A percentile compares a stretch with the other conserved stretches of the same genome.
Conservation (phyloP, 352 stramenopile genomes). For the Peronospora belbahrii region DNA sequence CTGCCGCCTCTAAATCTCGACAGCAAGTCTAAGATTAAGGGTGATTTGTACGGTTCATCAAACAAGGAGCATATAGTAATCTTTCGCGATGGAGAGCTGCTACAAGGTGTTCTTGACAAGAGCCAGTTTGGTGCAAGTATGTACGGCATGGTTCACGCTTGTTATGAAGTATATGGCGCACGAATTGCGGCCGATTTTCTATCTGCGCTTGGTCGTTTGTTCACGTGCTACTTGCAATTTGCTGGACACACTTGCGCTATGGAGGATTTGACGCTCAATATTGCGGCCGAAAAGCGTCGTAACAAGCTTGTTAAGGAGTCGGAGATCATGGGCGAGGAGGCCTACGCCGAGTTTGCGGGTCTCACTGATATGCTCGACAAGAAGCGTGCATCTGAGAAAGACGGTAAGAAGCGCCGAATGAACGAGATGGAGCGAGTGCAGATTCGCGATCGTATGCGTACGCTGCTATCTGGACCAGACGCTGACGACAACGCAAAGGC, state of each 20-base stretch:
- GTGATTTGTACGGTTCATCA: conserved; percentile 89
- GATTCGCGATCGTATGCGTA: conserved; percentile 73
- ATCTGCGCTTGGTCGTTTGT: conserved; percentile 85
- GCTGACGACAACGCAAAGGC: conserved; percentile 68
- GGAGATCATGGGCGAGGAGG: conserved; percentile 71
- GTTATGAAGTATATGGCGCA: conserved; percentile 89
- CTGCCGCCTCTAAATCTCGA: conserved; percentile 88
- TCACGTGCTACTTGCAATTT: conserved; percentile 98
- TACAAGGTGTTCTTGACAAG: conserved; percentile 98
- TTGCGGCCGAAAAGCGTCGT: conserved; percentile 87
- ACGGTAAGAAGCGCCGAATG: conserved; percentile 73
- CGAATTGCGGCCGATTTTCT: conserved; percentile 78
- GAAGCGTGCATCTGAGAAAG: conserved; percentile 46
- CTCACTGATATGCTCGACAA: conserved; percentile 55
- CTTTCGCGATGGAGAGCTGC: conserved; percentile 92
- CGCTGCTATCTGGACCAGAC: conserved; percentile 61
- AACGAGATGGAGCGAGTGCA: conserved; percentile 65
- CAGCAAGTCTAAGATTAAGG: conserved; percentile 96
- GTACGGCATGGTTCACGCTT: conserved; percentile 96
- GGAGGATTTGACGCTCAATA: conserved; percentile 97
- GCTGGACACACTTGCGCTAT: conserved; percentile 97
- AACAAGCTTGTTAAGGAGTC: conserved; percentile 85
- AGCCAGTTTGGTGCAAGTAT: conserved; percentile 96
- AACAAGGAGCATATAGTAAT: conserved; percentile 96
- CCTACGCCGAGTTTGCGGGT: conserved; percentile 80